These are phyloP conservation scores for Orbilia quercus DNA, from an alignment of 2,329 filamentous ascomycete species.

Conservation along the genomic window DNA sequence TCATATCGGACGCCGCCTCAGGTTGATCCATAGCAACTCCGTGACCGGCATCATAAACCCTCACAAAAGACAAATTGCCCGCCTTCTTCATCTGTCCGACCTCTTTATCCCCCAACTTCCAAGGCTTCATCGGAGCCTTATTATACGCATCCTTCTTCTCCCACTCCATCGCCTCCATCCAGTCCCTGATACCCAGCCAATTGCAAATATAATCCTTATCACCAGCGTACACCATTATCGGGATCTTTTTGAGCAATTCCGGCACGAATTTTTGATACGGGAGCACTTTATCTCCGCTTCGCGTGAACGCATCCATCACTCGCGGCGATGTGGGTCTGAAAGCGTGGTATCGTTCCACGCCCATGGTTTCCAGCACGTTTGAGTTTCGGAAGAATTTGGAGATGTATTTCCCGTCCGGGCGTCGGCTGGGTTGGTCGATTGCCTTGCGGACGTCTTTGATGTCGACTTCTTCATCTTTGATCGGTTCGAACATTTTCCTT, in stretches of 20 bases:
- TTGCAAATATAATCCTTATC: slow-evolving; percentile 93
- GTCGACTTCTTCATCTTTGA: slow-evolving; percentile 91
- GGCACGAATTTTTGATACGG: slow-evolving; percentile 93
- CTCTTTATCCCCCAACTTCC: slow-evolving; percentile 72
- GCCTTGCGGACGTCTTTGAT: slow-evolving; percentile 96
- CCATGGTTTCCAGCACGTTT: slow-evolving; percentile 84
- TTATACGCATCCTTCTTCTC: slow-evolving; percentile 83
- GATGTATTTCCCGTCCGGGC: slow-evolving; percentile 88
- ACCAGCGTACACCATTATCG: slow-evolving; percentile 91
- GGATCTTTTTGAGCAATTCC: slow-evolving; percentile 85
- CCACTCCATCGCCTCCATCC: slow-evolving; percentile 95
- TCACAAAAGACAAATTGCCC: slow-evolving; percentile 94
- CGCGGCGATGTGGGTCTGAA: slow-evolving; percentile 99
- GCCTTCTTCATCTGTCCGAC: slow-evolving; percentile 83
- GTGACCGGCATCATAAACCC: slow-evolving; percentile 87
- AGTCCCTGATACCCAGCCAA: slow-evolving; percentile 97
- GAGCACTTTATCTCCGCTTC: slow-evolving; percentile 98
- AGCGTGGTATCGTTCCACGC: slow-evolving; percentile 85
- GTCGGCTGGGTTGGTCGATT: slow-evolving; percentile 84
- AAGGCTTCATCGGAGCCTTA: slow-evolving; percentile 75
- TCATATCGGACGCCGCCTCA: slow-evolving; percentile 85
- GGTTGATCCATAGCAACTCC: slow-evolving; percentile 98
- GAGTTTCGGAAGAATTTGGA: slow-evolving; percentile 85
- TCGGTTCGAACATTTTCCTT: slow-evolving; percentile 91
- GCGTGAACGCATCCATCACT: slow-evolving; percentile 98